Evolutionary conservation across 2,329 filamentous ascomycete species (phyloP).

Genomic region (Tolypocladium paradoxum): DNA sequence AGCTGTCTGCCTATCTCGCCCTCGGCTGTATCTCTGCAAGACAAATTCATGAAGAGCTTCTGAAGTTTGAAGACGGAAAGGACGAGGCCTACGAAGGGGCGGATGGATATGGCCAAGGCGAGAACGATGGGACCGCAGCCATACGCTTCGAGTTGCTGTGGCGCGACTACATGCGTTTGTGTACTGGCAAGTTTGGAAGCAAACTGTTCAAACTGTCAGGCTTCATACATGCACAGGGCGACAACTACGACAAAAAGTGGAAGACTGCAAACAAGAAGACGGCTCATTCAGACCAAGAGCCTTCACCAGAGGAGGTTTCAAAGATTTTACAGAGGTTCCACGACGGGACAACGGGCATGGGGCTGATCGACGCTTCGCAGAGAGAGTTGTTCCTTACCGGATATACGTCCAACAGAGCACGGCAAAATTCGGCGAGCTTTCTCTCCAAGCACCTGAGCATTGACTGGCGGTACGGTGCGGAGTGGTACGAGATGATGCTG

Average conservation of each 20-base stretch:
- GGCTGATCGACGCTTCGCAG: slow-evolving; percentile 67
- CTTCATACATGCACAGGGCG: slow-evolving; percentile 41
- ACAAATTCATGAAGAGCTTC: slow-evolving; percentile 57
- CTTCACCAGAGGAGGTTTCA: slow-evolving; percentile 31
- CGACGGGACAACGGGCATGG: slow-evolving; percentile 61
- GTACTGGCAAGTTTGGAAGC: slow-evolving; percentile 56
- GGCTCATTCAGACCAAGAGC: slow-evolving; percentile 23
- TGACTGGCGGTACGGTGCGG: slow-evolving; percentile 71
- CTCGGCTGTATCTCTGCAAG: slow-evolving; percentile 64
- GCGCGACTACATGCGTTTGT: slow-evolving; percentile 74
- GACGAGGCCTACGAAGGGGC: slow-evolving; percentile 27
- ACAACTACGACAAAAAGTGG: slow-evolving; percentile 34
- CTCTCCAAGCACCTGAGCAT: slow-evolving; percentile 61
- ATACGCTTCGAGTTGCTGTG: slow-evolving; percentile 66
- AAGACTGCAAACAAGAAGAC: slow-evolving; percentile 27
- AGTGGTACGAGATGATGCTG: slow-evolving; percentile 70
- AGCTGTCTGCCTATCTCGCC: slow-evolving; percentile 62
- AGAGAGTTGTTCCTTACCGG: slow-evolving; percentile 66
- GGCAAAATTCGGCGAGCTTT: slow-evolving; percentile 69
- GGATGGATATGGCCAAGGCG: slow-evolving; percentile 54
- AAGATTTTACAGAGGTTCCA: slow-evolving; percentile 47
- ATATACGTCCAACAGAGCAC: slow-evolving; percentile 65
- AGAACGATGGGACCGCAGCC: slow-evolving; percentile 59
- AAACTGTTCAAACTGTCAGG: slow-evolving; percentile 56
- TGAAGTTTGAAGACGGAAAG: slow-evolving; percentile 57